Conservation (phyloP, 2,329 filamentous ascomycete species). For the Akanthomyces lecanii region DNA sequence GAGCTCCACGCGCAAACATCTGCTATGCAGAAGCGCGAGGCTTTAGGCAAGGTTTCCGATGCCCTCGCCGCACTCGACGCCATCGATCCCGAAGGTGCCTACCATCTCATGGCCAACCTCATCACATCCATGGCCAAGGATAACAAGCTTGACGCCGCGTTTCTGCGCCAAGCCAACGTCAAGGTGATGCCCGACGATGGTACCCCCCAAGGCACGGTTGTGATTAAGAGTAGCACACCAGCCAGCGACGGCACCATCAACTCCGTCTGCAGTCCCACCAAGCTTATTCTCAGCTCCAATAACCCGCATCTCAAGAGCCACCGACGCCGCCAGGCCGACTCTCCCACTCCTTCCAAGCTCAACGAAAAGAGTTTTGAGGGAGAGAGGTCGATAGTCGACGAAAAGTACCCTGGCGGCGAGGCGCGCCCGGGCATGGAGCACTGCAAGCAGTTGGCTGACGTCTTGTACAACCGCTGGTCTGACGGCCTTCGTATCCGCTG, state of each 20-base stretch:
- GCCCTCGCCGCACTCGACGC: conserved; percentile 82
- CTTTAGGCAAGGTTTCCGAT: conserved; percentile 75
- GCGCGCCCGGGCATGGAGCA: conserved; percentile 79
- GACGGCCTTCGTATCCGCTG: conserved; percentile 74
- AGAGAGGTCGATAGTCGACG: conserved; percentile 46
- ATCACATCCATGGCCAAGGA: conserved; percentile 70
- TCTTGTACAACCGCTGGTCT: conserved; percentile 86
- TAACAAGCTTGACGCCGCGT: conserved; percentile 54
- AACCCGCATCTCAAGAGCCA: conserved; percentile 84
- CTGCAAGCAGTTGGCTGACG: conserved; percentile 80
- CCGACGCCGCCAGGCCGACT: conserved; percentile 57
- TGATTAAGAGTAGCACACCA: conserved; percentile 50
- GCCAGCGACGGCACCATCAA: conserved; percentile 21
- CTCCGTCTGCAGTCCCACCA: conserved; percentile 43
- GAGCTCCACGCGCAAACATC: conserved; percentile 81
- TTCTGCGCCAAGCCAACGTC: conserved; percentile 39
- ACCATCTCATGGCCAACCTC: conserved; percentile 75
- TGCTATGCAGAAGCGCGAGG: conserved; percentile 66
- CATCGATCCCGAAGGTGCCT: conserved; percentile 84
- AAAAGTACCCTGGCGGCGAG: conserved; percentile 52
- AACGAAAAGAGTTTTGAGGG: conserved; percentile 43
- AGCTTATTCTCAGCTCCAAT: conserved; percentile 71
- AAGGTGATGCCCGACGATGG: conserved; percentile 39
- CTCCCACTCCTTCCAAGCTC: conserved; percentile 29
- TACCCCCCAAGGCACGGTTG: conserved; percentile 52